These are phyloP conservation scores for Candida maris DNA, from an alignment of 805 yeast genomes.

Conservation along the genomic window DNA sequence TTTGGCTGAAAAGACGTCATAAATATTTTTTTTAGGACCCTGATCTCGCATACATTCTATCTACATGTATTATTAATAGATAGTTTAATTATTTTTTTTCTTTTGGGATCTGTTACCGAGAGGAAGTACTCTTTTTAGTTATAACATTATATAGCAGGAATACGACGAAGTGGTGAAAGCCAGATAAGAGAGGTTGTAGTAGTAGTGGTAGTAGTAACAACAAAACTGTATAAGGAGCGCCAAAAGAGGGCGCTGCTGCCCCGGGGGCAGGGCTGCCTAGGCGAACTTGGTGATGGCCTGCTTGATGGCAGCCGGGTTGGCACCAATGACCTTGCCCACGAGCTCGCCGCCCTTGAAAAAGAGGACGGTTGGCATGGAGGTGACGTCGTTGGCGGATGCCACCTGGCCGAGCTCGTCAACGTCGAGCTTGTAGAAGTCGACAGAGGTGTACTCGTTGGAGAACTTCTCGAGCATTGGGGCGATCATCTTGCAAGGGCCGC, in stretches of 20 bases:
- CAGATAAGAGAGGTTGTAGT: neutral
- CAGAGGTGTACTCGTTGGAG: slow-evolving; percentile 59
- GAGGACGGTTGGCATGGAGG: slow-evolving; percentile 60
- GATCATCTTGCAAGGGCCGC: slow-evolving; percentile 98
- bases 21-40: too few relatives aligned
- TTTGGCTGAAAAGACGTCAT: slow-evolving; percentile 24
- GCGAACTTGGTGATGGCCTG: slow-evolving; percentile 41
- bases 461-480: slow-evolving; percentile 90
- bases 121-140: neutral
- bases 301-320: slow-evolving; percentile 82
- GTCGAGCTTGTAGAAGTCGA: slow-evolving; percentile 84
- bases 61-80: too few relatives aligned
- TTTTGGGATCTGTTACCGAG: too few relatives aligned
- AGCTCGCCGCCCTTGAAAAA: slow-evolving; percentile 81
- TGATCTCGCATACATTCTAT: too few relatives aligned
- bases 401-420: slow-evolving; percentile 80
- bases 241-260: too few relatives aligned
- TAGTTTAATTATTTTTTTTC: too few relatives aligned
- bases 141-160: slow-evolving; percentile 1
- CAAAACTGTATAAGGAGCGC: too few relatives aligned
- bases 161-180: slow-evolving; percentile 1
- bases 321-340: slow-evolving; percentile 81
- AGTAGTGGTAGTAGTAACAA: too few relatives aligned
- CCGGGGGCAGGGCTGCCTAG: slow-evolving; percentile 18
- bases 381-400: slow-evolving; percentile 59